These are phyloP conservation scores for Trichoderma orchidacearum DNA, from an alignment of 495 filamentous ascomycete species.

Conservation along the genomic window DNA sequence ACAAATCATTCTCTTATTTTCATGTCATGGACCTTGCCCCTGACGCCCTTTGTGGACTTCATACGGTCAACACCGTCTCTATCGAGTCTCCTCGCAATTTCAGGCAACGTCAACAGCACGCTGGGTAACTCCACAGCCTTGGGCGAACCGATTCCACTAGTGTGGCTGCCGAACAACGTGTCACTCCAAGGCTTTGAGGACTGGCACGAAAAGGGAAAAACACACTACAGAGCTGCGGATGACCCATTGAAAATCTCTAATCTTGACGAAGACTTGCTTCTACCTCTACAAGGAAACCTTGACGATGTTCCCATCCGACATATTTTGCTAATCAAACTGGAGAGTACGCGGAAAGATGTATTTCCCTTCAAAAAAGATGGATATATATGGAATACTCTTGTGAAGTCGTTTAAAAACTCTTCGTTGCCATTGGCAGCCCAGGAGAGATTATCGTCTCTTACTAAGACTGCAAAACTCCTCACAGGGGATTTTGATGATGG, in stretches of 20 bases:
- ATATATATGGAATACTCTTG: slow-evolving; percentile 21
- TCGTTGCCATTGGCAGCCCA: slow-evolving; percentile 12
- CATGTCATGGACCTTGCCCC: background rate
- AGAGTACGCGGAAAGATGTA: slow-evolving; percentile 32
- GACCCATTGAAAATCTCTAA: slow-evolving; percentile 33
- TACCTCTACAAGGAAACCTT: slow-evolving; percentile 18
- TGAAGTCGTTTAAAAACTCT: slow-evolving; percentile 16
- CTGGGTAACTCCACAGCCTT: background rate
- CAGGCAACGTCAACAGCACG: background rate
- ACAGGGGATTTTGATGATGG: slow-evolving; percentile 23
- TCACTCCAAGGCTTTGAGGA: background rate
- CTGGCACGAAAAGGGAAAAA: background rate
- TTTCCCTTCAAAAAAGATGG: slow-evolving; percentile 29
- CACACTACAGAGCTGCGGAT: slow-evolving; percentile 20
- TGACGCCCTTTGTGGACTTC: background rate
- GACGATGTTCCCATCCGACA: slow-evolving; percentile 26
- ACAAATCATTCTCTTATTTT: background rate
- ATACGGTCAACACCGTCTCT: background rate
- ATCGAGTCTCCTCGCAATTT: background rate
- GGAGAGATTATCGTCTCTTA: slow-evolving; percentile 19
- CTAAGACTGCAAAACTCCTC: slow-evolving; percentile 23
- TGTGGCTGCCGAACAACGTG: background rate
- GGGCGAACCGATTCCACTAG: background rate
- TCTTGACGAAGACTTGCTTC: slow-evolving; percentile 20
- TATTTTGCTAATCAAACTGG: slow-evolving; percentile 27